Evolutionary conservation across 176 grass and related monocot species (phyloP), one percentile per base, ranked within the genome.

Genomic region (Alloteropsis semialata): DNA sequence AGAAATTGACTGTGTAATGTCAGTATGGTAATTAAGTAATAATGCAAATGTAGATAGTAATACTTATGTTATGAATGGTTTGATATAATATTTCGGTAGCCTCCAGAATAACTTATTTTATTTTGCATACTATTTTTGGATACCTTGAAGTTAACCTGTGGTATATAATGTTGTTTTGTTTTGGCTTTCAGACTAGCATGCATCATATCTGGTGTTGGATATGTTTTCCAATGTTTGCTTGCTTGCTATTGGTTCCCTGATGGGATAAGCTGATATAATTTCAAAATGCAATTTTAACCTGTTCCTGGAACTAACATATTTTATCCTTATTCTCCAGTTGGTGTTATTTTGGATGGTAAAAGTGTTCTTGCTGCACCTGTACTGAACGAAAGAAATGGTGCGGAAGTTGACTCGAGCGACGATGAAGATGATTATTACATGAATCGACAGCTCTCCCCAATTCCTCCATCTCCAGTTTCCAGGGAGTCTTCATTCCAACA

Each of bases 401-500:
- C 66, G 5, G 82, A 83, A 80, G 69, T 46, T 65, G 82, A 81
- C 48, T 88, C 86, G 44, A 92, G 90, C 18, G 90, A 89, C 0
- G 82, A 92, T 1, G 90, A 92, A 86, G 82, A 92, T 80, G 79
- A 92, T 84, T 91, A 85, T 79, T 90, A 83, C 68, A 90, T 90
- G 50, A 84, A 84, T n/a, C 59, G 88, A 8, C 65, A 62, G 27
- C 84, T 88, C 43, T 92, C 90, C 5, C 86, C 86, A 24, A 74
- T 88, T 45, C 79, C 82, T 50, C 86, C 79, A 25, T 92, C 90
- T 39, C 90, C 90, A 12, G 74, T 92, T 51, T 92, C 90, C 53
- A 86, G 90, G 29, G 90, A 92, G 67, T 92, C 90, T 68, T 92
- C 90, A 24, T 92, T 92, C 79, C 86, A 83, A 48, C 90, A 92